A percentile compares a stretch with the other conserved stretches of the same genome.
Evolutionary conservation across 495 filamentous ascomycete species (phyloP).

Genomic region (Aspergillus baeticus): DNA sequence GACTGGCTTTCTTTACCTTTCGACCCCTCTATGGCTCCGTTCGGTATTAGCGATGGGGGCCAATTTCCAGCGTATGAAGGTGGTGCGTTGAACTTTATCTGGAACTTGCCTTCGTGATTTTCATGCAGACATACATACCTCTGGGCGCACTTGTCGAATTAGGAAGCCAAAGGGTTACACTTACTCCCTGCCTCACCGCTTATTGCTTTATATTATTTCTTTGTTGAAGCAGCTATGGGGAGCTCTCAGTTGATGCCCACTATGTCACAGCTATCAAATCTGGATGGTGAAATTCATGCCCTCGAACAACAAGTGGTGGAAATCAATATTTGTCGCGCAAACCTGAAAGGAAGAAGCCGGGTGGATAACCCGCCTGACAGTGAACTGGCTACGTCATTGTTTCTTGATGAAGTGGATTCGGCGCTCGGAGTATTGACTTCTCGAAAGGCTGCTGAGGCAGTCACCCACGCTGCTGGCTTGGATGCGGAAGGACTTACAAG

Average conservation of each 20-base stretch:
- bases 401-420: neutral
- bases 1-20: constrained; percentile 55
- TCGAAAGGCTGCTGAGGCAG: neutral
- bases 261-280: neutral
- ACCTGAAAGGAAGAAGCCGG: neutral
- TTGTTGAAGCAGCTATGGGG: neutral
- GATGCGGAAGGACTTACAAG: neutral
- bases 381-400: neutral
- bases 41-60: constrained; percentile 42
- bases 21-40: constrained; percentile 54
- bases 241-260: neutral
- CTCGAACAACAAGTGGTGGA: constrained; percentile 1
- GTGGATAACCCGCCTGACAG: neutral
- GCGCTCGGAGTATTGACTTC: neutral
- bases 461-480: neutral
- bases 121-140: neutral
- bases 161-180: neutral
- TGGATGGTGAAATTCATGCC: constrained; percentile 1
- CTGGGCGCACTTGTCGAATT: neutral
- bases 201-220: no score
- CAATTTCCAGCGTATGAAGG: constrained; percentile 52
- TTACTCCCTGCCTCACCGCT: no score
- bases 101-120: constrained; percentile 45
- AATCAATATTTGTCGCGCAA: neutral
- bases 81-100: constrained; percentile 50